These are phyloP conservation scores for Chlorella sp. DNA, from an alignment of 139 green algal species.

Conservation along the genomic window DNA sequence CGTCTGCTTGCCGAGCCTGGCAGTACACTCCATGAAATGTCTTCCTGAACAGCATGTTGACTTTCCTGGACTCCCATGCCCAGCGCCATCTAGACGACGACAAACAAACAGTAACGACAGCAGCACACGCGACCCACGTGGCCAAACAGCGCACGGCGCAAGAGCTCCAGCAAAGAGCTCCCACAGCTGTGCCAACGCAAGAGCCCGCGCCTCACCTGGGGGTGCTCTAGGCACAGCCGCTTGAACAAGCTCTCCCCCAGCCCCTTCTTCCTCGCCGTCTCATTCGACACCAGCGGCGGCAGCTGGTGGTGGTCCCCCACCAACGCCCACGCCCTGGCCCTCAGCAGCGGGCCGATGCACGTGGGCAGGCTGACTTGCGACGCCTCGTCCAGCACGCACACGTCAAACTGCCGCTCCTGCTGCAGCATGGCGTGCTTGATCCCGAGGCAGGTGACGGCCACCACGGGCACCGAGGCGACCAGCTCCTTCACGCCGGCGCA, in stretches of 20 bases:
- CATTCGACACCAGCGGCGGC: slow-evolving; percentile 46
- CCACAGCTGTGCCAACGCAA: background rate
- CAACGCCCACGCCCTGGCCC: slow-evolving; percentile 61
- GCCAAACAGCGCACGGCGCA: no score
- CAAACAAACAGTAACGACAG: background rate
- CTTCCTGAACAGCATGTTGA: no score
- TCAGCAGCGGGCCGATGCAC: slow-evolving; percentile 60
- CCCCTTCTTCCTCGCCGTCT: slow-evolving; percentile 50
- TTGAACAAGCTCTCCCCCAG: slow-evolving; percentile 77
- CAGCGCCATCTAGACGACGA: no score
- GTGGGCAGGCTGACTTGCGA: slow-evolving; percentile 74
- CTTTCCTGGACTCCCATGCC: no score
- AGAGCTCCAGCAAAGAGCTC: background rate
- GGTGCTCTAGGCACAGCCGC: slow-evolving; percentile 72
- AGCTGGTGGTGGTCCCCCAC: slow-evolving; percentile 84
- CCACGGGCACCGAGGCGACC: slow-evolving; percentile 13
- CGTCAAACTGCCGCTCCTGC: slow-evolving; percentile 72
- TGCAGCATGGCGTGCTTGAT: slow-evolving; percentile 55
- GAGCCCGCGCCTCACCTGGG: slow-evolving; percentile 47
- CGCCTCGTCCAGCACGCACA: slow-evolving; percentile 95
- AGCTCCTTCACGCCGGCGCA: slow-evolving; percentile 12
- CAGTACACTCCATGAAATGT: no score
- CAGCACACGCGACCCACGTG: background rate
- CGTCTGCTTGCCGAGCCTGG: no score
- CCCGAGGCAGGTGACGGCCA: slow-evolving; percentile 71